Evolutionary conservation across 768 basidiomycete genomes (phyloP).

Genomic region (Mycena belliarum): DNA sequence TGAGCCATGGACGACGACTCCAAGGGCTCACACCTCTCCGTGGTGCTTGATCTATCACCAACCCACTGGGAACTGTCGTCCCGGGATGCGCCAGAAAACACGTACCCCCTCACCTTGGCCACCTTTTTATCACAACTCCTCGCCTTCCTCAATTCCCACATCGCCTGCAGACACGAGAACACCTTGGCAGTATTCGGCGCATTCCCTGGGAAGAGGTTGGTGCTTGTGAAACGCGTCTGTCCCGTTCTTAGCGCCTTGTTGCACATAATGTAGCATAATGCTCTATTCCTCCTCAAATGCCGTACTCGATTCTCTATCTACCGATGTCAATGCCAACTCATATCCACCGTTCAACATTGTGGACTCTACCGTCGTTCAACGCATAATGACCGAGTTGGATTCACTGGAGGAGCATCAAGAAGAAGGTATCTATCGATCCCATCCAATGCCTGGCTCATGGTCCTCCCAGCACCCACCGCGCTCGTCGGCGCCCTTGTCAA

Average conservation of each 20-base stretch:
- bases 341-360: constrained; percentile 84
- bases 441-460: constrained; percentile 18
- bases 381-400: constrained; percentile 65
- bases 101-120: constrained; percentile 60
- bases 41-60: constrained; percentile 85
- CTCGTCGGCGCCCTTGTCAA: constrained; percentile 91
- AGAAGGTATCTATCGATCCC: constrained; percentile 40
- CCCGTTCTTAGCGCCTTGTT: not conserved
- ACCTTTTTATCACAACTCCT: constrained; percentile 83
- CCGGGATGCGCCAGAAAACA: constrained; percentile 37
- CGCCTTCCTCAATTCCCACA: constrained; percentile 90
- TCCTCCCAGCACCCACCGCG: constrained; percentile 52
- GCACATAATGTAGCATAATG: constrained; percentile 53
- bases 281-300: constrained; percentile 72
- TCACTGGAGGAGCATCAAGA: constrained; percentile 47
- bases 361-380: constrained; percentile 62
- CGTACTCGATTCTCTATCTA: constrained; percentile 36
- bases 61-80: constrained; percentile 82
- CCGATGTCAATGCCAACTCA: constrained; percentile 64
- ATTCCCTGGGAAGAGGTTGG: constrained; percentile 78
- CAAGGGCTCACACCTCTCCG: constrained; percentile 62
- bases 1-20: constrained; percentile 25
- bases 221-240: constrained; percentile 6
- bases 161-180: constrained; percentile 90
- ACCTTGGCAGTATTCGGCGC: constrained; percentile 91